Conservation (phyloP, 345 rosid genomes). For the Eucalyptus brandiana region DNA sequence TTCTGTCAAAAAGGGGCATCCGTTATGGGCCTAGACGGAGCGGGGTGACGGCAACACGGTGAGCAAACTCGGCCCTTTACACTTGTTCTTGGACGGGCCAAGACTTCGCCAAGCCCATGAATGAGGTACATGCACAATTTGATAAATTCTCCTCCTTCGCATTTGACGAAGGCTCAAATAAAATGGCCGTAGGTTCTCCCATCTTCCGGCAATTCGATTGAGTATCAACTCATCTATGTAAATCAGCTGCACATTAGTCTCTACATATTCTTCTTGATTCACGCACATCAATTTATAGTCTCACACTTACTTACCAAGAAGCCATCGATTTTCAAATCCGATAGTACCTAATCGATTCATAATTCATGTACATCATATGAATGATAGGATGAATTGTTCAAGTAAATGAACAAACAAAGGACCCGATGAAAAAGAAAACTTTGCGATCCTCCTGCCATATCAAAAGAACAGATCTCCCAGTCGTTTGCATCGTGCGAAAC, state of each 20-base stretch:
- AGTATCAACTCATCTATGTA: neutral
- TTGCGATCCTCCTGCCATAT: neutral
- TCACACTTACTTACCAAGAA: neutral
- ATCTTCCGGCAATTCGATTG: neutral
- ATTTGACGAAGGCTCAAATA: too few species aligned
- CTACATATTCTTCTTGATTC: neutral
- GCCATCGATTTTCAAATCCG: neutral
- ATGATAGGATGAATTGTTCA: neutral
- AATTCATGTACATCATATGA: accelerated
- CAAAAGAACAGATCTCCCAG: too few species aligned
- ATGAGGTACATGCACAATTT: neutral
- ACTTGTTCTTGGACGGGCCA: neutral
- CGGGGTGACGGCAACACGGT: neutral
- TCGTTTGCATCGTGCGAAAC: neutral
- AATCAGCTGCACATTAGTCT: neutral
- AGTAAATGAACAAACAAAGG: neutral
- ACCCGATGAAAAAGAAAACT: neutral
- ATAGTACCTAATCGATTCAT: neutral
- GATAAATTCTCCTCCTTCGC: neutral
- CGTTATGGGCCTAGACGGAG: neutral
- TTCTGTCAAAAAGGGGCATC: neutral
- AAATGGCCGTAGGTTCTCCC: neutral
- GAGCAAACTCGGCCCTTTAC: neutral
- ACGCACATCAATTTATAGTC: neutral
- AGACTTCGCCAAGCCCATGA: neutral